These are phyloP conservation scores for Hagleromyces aurorensis DNA, from an alignment of 805 yeast species.

Conservation along the genomic window DNA sequence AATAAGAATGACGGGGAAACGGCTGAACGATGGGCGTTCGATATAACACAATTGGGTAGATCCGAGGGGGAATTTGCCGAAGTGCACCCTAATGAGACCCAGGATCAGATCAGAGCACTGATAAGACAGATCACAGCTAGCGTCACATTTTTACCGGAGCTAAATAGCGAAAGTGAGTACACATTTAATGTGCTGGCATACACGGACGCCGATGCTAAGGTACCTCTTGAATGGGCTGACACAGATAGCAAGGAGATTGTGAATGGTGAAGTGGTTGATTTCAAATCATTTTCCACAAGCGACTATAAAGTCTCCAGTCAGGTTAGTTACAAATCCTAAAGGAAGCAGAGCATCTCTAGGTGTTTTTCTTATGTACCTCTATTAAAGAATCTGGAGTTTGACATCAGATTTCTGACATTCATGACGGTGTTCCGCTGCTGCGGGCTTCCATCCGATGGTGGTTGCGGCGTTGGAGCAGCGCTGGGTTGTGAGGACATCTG, in stretches of 20 bases:
- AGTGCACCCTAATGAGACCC: slow-evolving; percentile 39
- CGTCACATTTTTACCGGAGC: slow-evolving; percentile 73
- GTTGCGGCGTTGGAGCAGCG: slow-evolving; percentile 1
- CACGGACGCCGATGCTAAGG: slow-evolving; percentile 58
- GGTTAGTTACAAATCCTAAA: slow-evolving; percentile 41
- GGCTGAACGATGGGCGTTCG: slow-evolving; percentile 85
- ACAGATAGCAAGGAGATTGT: slow-evolving; percentile 51
- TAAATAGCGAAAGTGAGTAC: slow-evolving; percentile 47
- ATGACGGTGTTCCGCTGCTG: slow-evolving; percentile 7
- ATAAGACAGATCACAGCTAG: slow-evolving; percentile 86
- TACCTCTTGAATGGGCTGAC: slow-evolving; percentile 83
- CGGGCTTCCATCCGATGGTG: slow-evolving; percentile 2
- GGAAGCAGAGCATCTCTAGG: slow-evolving; percentile 4
- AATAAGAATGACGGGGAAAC: slow-evolving; percentile 57
- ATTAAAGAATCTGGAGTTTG: slow-evolving; percentile 18
- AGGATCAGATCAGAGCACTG: slow-evolving; percentile 73
- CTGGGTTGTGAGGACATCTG: slow-evolving; percentile 4
- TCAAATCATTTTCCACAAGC: slow-evolving; percentile 59
- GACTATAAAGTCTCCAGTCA: slow-evolving; percentile 64
- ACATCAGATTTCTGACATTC: slow-evolving; percentile 16
- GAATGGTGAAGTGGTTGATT: slow-evolving; percentile 60
- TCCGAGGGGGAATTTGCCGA: slow-evolving; percentile 5
- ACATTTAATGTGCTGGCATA: slow-evolving; percentile 82
- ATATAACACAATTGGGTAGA: slow-evolving; percentile 37
- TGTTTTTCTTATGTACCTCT: slow-evolving; percentile 19